Percentiles rank a stretch among this genome's conserved stretches.
These are phyloP conservation scores for Cordyceps javanica DNA, from an alignment of 2,329 filamentous ascomycete species.

Conservation along the genomic window DNA sequence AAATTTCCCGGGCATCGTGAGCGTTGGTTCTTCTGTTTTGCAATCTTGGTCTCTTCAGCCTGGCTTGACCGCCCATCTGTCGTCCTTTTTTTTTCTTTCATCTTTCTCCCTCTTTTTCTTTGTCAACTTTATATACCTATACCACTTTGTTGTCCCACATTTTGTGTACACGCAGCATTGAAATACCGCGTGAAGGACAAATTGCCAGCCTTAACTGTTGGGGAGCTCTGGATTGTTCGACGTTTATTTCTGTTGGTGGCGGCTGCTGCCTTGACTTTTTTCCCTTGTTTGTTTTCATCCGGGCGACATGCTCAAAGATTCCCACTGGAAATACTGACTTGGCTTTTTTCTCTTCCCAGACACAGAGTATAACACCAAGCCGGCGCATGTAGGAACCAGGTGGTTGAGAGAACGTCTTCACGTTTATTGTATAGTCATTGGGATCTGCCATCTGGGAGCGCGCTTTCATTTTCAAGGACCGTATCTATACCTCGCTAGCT, in stretches of 20 bases:
- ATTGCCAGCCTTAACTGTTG: neutral
- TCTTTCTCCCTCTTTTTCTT: neutral
- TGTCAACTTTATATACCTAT: neutral
- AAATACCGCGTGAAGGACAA: neutral
- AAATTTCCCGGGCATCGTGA: neutral
- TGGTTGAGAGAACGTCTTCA: neutral
- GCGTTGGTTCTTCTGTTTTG: neutral
- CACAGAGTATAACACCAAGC: too few species aligned
- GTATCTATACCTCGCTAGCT: constrained; percentile 1
- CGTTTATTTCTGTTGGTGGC: neutral
- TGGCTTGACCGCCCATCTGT: too few species aligned
- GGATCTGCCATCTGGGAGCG: neutral
- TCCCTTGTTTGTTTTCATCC: too few species aligned
- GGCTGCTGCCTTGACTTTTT: too few species aligned
- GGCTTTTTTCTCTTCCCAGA: too few species aligned
- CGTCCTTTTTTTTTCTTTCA: neutral
- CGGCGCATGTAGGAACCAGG: neutral
- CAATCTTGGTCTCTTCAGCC: neutral
- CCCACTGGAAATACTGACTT: neutral
- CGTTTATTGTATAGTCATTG: neutral
- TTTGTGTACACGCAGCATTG: neutral
- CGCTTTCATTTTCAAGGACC: neutral
- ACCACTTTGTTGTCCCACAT: neutral
- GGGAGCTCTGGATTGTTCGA: neutral
- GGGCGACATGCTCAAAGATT: neutral